Evolutionary conservation across 805 yeast genomes (phyloP), one percentile per base, ranked within the genome.

Genomic region (Candida gorgasii): DNA sequence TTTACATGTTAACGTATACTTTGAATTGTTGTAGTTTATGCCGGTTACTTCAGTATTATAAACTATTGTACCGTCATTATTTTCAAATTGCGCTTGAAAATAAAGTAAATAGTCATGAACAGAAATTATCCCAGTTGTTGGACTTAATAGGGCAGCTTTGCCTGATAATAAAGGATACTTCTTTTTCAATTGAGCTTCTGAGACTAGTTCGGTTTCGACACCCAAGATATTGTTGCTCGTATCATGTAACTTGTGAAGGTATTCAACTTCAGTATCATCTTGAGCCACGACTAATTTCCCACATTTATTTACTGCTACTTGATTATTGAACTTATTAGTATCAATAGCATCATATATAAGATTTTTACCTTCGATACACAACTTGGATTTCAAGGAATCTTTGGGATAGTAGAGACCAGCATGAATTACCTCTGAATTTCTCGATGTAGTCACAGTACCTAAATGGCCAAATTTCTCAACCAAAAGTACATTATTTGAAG

Each of bases 221-320:
- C 76, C 80, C 8, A 85, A 58, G 4, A 20, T 12, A 15, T 29
- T 22, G 3, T 62, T 57, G 4, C 88, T 76, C 39, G 75, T 76
- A 8, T 61, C 61, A 50, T 76, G 73, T 47, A 89, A 54, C 17
- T 64, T 59, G 30, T 79, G 75, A 31, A 89, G 66, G 53, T 78
- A 80, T 19, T 80, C 80, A 29, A 67, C 71, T 54, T 89, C 90
- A 0, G 47, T 47, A 16, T 80, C 88, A 37, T 72, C 72, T 57
- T 89, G 96, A 0, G 97, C 96, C 12, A 89, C 89, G 3, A 89
- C 64, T 89, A 95, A 86, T 58, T 89, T 83, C 14, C 93, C 97
- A 63, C 95, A 85, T 34, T 73, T 66, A 24, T 62, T 52, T 54
- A 81, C 61, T n/a, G 78, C 80, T 3, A 86, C 82, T 15, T 54